These are phyloP conservation scores for Magnolia officinalis DNA, from an alignment of 164 flowering plant genomes.

Conservation along the genomic window DNA sequence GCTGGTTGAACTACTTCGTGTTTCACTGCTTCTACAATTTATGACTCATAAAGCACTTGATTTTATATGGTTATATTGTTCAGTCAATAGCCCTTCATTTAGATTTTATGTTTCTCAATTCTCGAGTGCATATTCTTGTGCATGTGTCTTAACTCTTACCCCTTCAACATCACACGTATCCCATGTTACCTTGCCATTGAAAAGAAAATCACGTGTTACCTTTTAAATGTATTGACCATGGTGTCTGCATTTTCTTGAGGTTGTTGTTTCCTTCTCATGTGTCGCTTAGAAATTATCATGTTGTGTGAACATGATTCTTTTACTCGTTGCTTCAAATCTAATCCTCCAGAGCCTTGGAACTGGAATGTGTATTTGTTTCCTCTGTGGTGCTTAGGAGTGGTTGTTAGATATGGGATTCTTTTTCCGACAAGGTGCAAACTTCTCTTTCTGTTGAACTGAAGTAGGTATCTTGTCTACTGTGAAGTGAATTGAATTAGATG, in stretches of 20 bases:
- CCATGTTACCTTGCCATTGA: neutral
- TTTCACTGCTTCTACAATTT: too few relatives aligned
- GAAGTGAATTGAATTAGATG: too few relatives aligned
- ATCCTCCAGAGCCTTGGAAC: constrained; percentile 96
- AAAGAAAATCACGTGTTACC: neutral
- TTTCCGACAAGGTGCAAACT: constrained; percentile 66
- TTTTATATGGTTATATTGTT: neutral
- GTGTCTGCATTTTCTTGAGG: neutral
- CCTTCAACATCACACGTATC: neutral
- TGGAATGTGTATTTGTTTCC: constrained; percentile 95
- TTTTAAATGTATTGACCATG: neutral
- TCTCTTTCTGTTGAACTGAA: neutral
- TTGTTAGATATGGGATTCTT: constrained; percentile 67
- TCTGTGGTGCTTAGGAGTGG: constrained; percentile 85
- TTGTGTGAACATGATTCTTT: constrained; percentile 72
- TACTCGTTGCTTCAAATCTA: constrained; percentile 98
- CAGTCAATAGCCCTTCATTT: neutral
- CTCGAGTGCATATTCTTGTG: neutral
- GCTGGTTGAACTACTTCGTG: too few relatives aligned
- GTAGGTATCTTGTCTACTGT: neutral
- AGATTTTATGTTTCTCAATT: neutral
- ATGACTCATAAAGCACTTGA: too few relatives aligned
- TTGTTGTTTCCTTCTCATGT: neutral
- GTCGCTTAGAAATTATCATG: neutral
- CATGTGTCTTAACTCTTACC: neutral